A percentile compares a stretch with the other conserved stretches of the same genome.
Conservation (phyloP, 2,329 filamentous ascomycete genomes). For the Ceratocystis smalleyi region DNA sequence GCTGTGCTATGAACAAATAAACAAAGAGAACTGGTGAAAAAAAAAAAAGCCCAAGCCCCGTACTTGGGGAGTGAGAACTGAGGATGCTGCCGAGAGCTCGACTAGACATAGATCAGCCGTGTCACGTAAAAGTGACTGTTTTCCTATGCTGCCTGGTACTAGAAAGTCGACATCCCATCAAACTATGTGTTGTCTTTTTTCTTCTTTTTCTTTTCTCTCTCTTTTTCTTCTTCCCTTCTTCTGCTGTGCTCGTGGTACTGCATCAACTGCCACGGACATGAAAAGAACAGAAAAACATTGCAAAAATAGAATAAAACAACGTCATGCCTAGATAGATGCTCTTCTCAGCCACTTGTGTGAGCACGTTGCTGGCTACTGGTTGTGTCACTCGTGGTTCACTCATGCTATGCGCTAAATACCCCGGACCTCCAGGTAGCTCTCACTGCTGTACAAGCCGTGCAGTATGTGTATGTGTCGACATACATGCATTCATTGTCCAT, state of each 20-base stretch:
- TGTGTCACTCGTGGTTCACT: too few species aligned
- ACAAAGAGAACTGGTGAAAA: background rate
- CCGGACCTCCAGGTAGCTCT: too few species aligned
- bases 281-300: background rate
- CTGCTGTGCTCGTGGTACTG: background rate
- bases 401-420: too few species aligned
- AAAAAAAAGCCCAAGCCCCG: background rate
- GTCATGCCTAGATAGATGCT: background rate
- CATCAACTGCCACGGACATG: background rate
- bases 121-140: background rate
- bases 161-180: background rate
- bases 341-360: too few species aligned
- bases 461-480: too few species aligned
- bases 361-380: too few species aligned
- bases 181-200: background rate
- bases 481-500: too few species aligned
- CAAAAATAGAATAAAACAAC: background rate
- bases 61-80: background rate
- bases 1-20: background rate
- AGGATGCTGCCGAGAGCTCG: background rate
- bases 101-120: background rate
- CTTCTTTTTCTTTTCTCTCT: too few species aligned
- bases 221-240: background rate
- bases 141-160: background rate
- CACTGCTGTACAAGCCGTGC: too few species aligned